Conservation (phyloP, 2,329 filamentous ascomycete genomes). For the Claviceps sp. region DNA sequence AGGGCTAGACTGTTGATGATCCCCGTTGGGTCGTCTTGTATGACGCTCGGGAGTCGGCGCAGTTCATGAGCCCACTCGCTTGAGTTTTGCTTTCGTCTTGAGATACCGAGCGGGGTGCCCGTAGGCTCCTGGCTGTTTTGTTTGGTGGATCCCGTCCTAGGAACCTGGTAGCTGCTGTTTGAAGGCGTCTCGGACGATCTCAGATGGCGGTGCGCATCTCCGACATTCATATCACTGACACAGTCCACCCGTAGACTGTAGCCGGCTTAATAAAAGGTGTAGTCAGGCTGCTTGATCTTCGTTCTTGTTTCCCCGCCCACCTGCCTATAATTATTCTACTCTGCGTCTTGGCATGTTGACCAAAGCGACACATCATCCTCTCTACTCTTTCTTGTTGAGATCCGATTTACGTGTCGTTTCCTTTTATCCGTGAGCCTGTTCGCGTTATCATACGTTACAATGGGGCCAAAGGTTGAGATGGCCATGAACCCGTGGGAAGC, state of each 20-base stretch:
- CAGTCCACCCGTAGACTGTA: background rate
- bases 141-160: background rate
- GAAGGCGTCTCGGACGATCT: background rate
- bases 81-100: background rate
- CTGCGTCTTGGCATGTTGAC: no score
- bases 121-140: background rate
- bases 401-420: background rate
- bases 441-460: background rate
- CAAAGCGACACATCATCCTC: background rate
- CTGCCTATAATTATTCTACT: background rate
- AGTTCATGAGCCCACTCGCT: background rate
- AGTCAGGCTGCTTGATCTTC: background rate
- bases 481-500: slow-evolving; percentile 23
- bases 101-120: no score
- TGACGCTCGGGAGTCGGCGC: background rate
- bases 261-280: background rate
- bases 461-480: slow-evolving; percentile 2
- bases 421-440: background rate
- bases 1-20: no score
- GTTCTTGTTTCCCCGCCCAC: background rate
- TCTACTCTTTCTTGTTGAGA: background rate
- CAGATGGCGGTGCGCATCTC: background rate
- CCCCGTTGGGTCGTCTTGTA: background rate
- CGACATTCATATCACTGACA: background rate
- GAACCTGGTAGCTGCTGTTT: no score